Conservation (phyloP, 306 rosid species). For the Trifolium fragiferum region DNA sequence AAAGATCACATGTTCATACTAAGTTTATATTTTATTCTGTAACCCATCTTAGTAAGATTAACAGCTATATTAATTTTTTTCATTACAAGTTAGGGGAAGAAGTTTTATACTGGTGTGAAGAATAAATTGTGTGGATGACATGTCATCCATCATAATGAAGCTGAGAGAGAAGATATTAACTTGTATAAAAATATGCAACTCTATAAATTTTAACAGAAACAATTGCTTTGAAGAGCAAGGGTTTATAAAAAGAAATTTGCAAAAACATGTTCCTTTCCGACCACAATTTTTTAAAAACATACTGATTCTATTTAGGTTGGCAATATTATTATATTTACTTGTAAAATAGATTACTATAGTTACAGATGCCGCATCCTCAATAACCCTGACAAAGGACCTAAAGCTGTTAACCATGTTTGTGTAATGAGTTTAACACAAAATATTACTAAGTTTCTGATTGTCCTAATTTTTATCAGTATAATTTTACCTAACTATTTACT, state of each 20-base stretch:
- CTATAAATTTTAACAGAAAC: slow-evolving; percentile 3
- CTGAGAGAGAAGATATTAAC: slow-evolving; percentile 23
- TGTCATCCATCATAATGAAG: slow-evolving; percentile 22
- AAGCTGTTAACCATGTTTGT: slow-evolving; percentile 24
- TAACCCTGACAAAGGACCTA: background rate
- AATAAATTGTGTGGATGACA: slow-evolving; percentile 10
- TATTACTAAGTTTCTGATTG: slow-evolving; percentile 22
- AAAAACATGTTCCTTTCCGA: slow-evolving; percentile 11
- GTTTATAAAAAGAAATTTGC: slow-evolving; percentile 21
- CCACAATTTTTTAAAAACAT: slow-evolving; percentile 1
- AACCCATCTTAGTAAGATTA: slow-evolving; percentile 15
- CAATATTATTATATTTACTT: slow-evolving; percentile 13
- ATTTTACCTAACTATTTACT: slow-evolving; percentile 16
- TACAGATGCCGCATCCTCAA: background rate
- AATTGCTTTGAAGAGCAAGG: slow-evolving; percentile 3
- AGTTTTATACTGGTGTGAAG: slow-evolving; percentile 2
- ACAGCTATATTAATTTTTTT: slow-evolving; percentile 17
- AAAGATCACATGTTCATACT: slow-evolving; percentile 19
- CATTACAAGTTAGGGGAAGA: background rate
- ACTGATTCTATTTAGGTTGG: slow-evolving; percentile 26
- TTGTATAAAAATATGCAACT: slow-evolving; percentile 5
- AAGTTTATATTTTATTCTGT: slow-evolving; percentile 24
- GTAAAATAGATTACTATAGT: slow-evolving; percentile 7
- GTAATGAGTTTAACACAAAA: slow-evolving; percentile 16
- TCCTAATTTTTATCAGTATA: slow-evolving; percentile 35